phyloP scores from a whole-genome alignment of 2,329 filamentous ascomycete genomes.

The Nemania sp. region DNA sequence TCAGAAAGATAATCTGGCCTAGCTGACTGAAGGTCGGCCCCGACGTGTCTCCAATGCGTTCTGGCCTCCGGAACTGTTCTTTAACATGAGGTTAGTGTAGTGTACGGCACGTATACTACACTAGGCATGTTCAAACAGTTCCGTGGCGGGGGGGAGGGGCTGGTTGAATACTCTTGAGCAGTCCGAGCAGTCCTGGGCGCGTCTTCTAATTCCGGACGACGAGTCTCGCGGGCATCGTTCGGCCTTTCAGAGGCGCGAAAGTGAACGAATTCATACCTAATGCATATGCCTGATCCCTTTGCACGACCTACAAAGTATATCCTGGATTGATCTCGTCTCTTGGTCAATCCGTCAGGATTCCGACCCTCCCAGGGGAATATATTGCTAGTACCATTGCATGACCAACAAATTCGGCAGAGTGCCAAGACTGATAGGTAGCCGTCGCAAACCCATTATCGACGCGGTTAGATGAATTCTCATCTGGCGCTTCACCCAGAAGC shows the following conservation, averaged over 20 bases:
- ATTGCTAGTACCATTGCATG: slow-evolving; percentile 13
- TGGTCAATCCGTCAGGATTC: slow-evolving; percentile 24
- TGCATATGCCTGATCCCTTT: slow-evolving; percentile 15
- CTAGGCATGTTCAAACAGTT: slow-evolving; percentile 15
- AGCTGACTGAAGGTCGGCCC: slow-evolving; percentile 13
- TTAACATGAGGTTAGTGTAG: too few relatives aligned
- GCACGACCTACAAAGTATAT: too few relatives aligned
- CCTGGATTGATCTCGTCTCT: slow-evolving; percentile 21
- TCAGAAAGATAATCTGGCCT: slow-evolving; percentile 17
- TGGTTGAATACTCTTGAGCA: slow-evolving; percentile 18
- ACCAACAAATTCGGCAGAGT: slow-evolving; percentile 21
- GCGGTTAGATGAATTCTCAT: slow-evolving; percentile 15
- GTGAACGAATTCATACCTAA: background rate
- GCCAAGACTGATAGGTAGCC: slow-evolving; percentile 22
- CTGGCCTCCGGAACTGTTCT: too few relatives aligned
- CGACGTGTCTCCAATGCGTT: too few relatives aligned
- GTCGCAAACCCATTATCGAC: slow-evolving; percentile 14
- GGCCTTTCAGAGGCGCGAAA: slow-evolving; percentile 2
- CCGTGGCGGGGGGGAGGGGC: slow-evolving; percentile 16
- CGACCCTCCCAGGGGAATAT: slow-evolving; percentile 22
- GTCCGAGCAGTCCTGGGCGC: slow-evolving; percentile 6
- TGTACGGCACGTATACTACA: too few relatives aligned
- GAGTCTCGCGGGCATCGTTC: slow-evolving; percentile 28
- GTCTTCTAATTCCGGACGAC: slow-evolving; percentile 11
- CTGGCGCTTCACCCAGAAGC: background rate